Base-by-base conservation (phyloP, 768 basidiomycete genomes). In the Solioccasus polychromus region DNA sequence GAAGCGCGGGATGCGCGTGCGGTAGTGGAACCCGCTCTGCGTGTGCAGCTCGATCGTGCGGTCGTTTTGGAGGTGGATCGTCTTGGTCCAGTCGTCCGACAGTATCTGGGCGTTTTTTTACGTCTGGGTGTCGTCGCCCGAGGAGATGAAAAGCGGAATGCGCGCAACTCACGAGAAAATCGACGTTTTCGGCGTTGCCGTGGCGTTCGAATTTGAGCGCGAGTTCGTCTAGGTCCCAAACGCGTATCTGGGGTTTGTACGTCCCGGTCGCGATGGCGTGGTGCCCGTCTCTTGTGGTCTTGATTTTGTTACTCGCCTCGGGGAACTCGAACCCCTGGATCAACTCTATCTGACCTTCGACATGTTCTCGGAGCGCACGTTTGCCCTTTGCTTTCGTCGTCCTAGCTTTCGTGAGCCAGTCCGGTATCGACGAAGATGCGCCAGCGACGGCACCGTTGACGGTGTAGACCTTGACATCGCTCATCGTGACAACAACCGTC, bases 81-180 rank as follows among this genome's bases (percentile, higher is more conserved):
- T 85, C 64, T 98, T 98, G 7, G 95, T 98, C 95, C 95, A 98
- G 73, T 98, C 95, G 60, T 94, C 89, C 1, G 94, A 97, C 8
- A 98, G 75, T 56, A 92, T 85, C 93, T 96, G 67, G 5, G 28
- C 12, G 7, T 28, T 28, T 28, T 28, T 28, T 28, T 28, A 7
- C 12, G 7, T 28, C 12, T 28, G 28, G 12, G 12, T 7, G 12
- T 7, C 28, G 12, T 12, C 8, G 8, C 28, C 28, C 12, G 8
- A 12, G 12, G 28, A 28, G 7, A 12, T n/a, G 14, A 25, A 31
- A 40, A 35, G 25, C 25, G 26, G 26, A 26, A 17, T 31, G 36
- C 35, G 41, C 47, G 52, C 48, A 23, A 88, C 93, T 79, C 71
- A 96, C 93, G 74, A 86, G 78, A 70, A 99, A 99, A 65, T 99